These are phyloP conservation scores for Myochromella boudieri DNA, from an alignment of 768 basidiomycete genomes.

Conservation along the genomic window DNA sequence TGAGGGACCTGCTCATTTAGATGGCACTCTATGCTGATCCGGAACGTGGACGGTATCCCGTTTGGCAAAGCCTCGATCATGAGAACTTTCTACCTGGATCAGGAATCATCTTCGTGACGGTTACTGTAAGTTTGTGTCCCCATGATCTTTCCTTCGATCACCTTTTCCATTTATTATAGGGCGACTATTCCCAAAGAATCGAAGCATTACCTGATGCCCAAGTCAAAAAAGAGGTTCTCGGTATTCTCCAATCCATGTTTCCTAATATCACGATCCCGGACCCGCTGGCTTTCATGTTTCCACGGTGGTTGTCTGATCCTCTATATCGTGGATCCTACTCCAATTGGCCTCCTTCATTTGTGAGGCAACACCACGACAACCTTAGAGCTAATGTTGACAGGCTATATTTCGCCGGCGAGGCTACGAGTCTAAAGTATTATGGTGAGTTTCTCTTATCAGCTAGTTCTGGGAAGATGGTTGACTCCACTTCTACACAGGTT, in stretches of 20 bases:
- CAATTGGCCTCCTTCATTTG: slow-evolving; percentile 68
- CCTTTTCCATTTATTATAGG: slow-evolving; percentile 31
- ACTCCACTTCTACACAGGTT: slow-evolving; percentile 33
- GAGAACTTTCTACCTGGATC: slow-evolving; percentile 59
- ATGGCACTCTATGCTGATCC: slow-evolving; percentile 58
- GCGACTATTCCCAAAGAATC: slow-evolving; percentile 60
- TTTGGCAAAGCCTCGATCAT: slow-evolving; percentile 68
- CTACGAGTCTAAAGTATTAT: slow-evolving; percentile 55
- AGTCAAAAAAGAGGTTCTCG: slow-evolving; percentile 53
- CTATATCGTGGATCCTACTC: slow-evolving; percentile 62
- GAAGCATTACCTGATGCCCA: slow-evolving; percentile 48
- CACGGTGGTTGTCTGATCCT: slow-evolving; percentile 53
- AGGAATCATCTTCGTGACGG: slow-evolving; percentile 54
- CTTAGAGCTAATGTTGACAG: slow-evolving; percentile 52
- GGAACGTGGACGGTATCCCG: slow-evolving; percentile 60
- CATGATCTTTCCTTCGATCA: background rate
- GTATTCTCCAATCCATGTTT: slow-evolving; percentile 60
- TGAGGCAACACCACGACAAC: slow-evolving; percentile 53
- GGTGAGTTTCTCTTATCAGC: slow-evolving; percentile 34
- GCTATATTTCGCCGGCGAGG: slow-evolving; percentile 67
- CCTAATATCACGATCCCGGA: slow-evolving; percentile 52
- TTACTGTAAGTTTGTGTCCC: slow-evolving; percentile 32
- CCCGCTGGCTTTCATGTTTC: slow-evolving; percentile 55
- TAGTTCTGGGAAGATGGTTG: background rate
- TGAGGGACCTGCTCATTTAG: slow-evolving; percentile 21